These are phyloP conservation scores for Cyberlindnera mycetangii DNA, from an alignment of 805 yeast species.

Conservation along the genomic window DNA sequence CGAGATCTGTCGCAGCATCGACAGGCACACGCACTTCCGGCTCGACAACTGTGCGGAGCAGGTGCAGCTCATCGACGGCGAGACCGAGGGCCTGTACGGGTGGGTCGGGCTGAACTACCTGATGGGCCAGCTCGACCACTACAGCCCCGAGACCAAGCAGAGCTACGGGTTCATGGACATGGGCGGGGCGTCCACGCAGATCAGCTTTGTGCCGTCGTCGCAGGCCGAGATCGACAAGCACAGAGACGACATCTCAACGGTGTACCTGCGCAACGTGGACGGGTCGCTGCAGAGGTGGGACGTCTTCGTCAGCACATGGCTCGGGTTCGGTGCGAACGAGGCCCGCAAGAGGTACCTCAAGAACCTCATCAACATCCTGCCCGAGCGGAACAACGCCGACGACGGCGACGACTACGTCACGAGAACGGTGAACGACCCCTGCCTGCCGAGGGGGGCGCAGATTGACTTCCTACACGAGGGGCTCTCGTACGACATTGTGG, in stretches of 20 bases:
- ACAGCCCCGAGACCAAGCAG: slow-evolving; percentile 38
- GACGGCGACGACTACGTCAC: slow-evolving; percentile 44
- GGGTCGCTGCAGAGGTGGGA: slow-evolving; percentile 77
- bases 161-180: slow-evolving; percentile 95
- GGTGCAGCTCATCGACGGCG: slow-evolving; percentile 88
- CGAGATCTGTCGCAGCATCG: slow-evolving; percentile 58
- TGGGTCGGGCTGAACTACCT: slow-evolving; percentile 92
- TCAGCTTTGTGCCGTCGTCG: slow-evolving; percentile 84
- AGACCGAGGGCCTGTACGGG: slow-evolving; percentile 91
- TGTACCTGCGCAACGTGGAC: slow-evolving; percentile 62
- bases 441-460: slow-evolving; percentile 66
- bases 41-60: slow-evolving; percentile 58
- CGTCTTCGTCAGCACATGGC: slow-evolving; percentile 93
- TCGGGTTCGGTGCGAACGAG: slow-evolving; percentile 96
- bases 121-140: slow-evolving; percentile 58
- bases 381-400: slow-evolving; percentile 44
- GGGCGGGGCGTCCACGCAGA: slow-evolving; percentile 99
- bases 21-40: slow-evolving; percentile 53
- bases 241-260: slow-evolving; percentile 65
- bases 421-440: slow-evolving; percentile 60
- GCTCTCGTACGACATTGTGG: slow-evolving; percentile 50
- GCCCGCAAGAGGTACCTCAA: slow-evolving; percentile 74
- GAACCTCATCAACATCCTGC: slow-evolving; percentile 48
- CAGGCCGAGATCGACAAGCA: slow-evolving; percentile 59
- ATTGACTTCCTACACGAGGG: slow-evolving; percentile 46